Base-by-base conservation (phyloP, 805 yeast species). In the Metschnikowia aberdeeniae region DNA sequence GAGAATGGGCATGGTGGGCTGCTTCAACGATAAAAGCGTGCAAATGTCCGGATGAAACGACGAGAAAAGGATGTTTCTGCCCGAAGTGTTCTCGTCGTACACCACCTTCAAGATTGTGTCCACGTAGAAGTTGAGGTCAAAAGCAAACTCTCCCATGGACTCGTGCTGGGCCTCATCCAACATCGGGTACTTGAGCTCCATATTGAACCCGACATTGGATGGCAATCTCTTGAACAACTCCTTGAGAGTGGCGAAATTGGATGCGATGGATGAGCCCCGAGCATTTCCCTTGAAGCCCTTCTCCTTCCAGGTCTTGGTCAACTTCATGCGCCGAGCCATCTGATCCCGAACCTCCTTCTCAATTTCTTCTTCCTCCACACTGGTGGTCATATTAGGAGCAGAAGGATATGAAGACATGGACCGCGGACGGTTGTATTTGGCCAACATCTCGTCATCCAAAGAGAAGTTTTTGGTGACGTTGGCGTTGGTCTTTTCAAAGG, bases 11-110 rank as follows among this genome's bases (percentile, higher is more conserved):
- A 90, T 86, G 0, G 92, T 80, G 24, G 97, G 97, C 66, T 90
- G 98, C 62, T 92, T 92, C 66, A 92, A 69, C 1, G 96, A 85
- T 34, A 92, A 69, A 73, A 89, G 71, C 43, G 87, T 65, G 64
- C 98, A 92, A 28, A 89, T 78, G 62, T 92, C 98, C 0, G 98
- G 98, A 59, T 92, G 95, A 76, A 92, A 92, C 2, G 96, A 86
- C 1, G 96, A 88, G 57, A 92, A 87, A 14, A 92, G 83, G 35
- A 92, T 78, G 61, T 92, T 96, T 54, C 98, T 75, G 7, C 89
- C 90, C 32, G 78, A 72, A 6, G 82, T 81, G 62, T 86, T 74
- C 48, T 87, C 95, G 49, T 71, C 75, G 60, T 85, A 90, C 12
- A 92, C 92, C 24, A 75, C 76, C 54, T 84, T 73, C 53, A 92